These are phyloP conservation scores for Talaromyces proteolyticus DNA, from an alignment of 495 filamentous ascomycete genomes.

Conservation along the genomic window DNA sequence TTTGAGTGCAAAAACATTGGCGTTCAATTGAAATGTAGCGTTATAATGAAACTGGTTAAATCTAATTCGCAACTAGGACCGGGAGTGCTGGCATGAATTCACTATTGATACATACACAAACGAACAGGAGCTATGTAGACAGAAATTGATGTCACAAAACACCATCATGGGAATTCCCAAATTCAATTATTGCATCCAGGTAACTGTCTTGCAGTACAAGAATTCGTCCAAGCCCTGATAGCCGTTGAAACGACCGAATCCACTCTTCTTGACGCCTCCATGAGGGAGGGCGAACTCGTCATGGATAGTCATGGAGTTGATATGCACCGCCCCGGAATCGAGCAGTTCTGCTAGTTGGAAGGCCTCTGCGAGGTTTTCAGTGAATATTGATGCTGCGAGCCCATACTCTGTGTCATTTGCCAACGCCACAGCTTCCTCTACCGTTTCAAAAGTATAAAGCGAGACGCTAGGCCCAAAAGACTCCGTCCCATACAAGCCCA, in stretches of 20 bases:
- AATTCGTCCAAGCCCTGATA: constrained; percentile 63
- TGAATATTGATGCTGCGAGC: constrained; percentile 42
- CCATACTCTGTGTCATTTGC: constrained; percentile 50
- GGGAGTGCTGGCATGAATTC: too few species aligned
- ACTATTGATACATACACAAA: too few species aligned
- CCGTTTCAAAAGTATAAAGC: constrained; percentile 35
- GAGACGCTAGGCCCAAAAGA: constrained; percentile 76
- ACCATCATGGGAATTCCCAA: too few species aligned
- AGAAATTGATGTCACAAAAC: too few species aligned
- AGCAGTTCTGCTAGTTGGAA: constrained; percentile 41
- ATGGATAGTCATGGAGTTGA: constrained; percentile 80
- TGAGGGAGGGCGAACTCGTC: constrained; percentile 76
- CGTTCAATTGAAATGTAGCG: too few species aligned
- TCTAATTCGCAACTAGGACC: too few species aligned
- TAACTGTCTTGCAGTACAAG: constrained; percentile 77
- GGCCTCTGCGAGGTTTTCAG: constrained; percentile 38
- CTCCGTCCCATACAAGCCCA: constrained; percentile 79
- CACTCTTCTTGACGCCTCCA: constrained; percentile 80
- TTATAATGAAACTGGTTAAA: too few species aligned
- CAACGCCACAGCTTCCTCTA: constrained; percentile 39
- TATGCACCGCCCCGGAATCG: constrained; percentile 65
- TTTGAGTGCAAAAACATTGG: too few species aligned
- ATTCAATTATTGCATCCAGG: too few species aligned
- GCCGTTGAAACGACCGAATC: constrained; percentile 66
- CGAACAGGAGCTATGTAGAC: too few species aligned